Percentiles rank a stretch among this genome's conserved stretches.
Evolutionary conservation across 1,284 basidiomycete genomes (phyloP).

Genomic region (Leucoagaricus sp.): DNA sequence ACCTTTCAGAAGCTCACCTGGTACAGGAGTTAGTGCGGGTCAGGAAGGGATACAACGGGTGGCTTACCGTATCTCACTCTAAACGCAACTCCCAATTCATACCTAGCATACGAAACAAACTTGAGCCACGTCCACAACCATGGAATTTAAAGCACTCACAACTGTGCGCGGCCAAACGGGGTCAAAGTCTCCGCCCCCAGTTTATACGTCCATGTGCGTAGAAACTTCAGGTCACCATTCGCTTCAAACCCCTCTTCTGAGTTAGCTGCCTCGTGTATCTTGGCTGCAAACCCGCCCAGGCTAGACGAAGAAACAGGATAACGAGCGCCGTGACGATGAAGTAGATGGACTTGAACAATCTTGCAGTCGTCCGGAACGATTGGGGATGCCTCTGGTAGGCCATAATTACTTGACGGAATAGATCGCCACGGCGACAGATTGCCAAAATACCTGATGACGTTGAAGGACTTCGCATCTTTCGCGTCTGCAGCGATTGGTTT

Average conservation of each 20-base stretch:
- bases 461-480: constrained; percentile 36
- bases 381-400: constrained; percentile 50
- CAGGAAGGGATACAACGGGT: neutral
- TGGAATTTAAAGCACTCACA: constrained; percentile 34
- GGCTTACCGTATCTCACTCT: constrained; percentile 53
- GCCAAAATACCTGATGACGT: constrained; percentile 51
- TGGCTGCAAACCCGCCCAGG: constrained; percentile 41
- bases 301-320: constrained; percentile 46
- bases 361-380: constrained; percentile 50
- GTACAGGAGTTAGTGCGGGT: neutral
- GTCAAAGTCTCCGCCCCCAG: constrained; percentile 58
- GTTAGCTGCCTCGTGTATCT: constrained; percentile 38
- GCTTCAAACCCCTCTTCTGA: constrained; percentile 38
- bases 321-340: constrained; percentile 58
- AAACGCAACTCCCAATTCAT: constrained; percentile 49
- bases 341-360: constrained; percentile 51
- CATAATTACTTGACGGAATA: constrained; percentile 49
- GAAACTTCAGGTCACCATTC: constrained; percentile 49
- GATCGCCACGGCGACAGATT: constrained; percentile 63
- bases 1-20: constrained; percentile 48
- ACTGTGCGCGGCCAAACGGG: constrained; percentile 55
- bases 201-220: constrained; percentile 56
- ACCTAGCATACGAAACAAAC: constrained; percentile 28
- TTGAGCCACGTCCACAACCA: neutral
- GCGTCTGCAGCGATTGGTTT: constrained; percentile 35